Conservation (phyloP, 495 filamentous ascomycete species). For the Lasiosphaeris hirsuta region DNA sequence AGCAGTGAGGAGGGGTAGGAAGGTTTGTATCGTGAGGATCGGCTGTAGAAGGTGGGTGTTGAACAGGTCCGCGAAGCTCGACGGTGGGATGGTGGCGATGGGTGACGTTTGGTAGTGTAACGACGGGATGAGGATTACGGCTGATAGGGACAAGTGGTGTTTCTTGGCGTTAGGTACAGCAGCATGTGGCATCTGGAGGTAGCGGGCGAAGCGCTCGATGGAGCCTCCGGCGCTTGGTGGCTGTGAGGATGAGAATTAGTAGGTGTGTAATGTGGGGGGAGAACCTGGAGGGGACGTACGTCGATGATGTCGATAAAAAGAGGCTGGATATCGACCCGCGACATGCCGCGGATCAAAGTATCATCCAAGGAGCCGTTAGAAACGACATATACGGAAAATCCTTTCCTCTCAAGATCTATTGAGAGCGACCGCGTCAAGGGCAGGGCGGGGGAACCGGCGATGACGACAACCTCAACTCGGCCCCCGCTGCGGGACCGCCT, state of each 20-base stretch:
- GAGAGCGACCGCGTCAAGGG: conserved; percentile 77
- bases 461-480: conserved; percentile 81
- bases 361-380: conserved; percentile 80
- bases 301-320: conserved; percentile 80
- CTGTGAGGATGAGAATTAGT: conserved; percentile 31
- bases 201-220: conserved; percentile 61
- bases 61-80: conserved; percentile 80
- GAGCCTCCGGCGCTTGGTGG: conserved; percentile 50
- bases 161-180: conserved; percentile 68
- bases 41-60: conserved; percentile 92
- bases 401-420: conserved; percentile 81
- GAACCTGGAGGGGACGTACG: conserved; percentile 38
- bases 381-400: conserved; percentile 90
- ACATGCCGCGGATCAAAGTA: conserved; percentile 66
- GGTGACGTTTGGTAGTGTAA: conserved; percentile 69
- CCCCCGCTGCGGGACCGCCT: conserved; percentile 77
- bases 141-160: conserved; percentile 70
- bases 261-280: not conserved
- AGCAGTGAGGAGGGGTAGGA: conserved; percentile 73
- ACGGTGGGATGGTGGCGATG: conserved; percentile 76
- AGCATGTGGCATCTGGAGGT: conserved; percentile 68
- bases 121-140: conserved; percentile 73
- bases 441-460: conserved; percentile 78
- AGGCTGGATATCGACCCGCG: conserved; percentile 74
- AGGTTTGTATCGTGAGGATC: conserved; percentile 78